Evolutionary conservation across 2,329 filamentous ascomycete genomes (phyloP).

Genomic region (Intubia oerlemansii): DNA sequence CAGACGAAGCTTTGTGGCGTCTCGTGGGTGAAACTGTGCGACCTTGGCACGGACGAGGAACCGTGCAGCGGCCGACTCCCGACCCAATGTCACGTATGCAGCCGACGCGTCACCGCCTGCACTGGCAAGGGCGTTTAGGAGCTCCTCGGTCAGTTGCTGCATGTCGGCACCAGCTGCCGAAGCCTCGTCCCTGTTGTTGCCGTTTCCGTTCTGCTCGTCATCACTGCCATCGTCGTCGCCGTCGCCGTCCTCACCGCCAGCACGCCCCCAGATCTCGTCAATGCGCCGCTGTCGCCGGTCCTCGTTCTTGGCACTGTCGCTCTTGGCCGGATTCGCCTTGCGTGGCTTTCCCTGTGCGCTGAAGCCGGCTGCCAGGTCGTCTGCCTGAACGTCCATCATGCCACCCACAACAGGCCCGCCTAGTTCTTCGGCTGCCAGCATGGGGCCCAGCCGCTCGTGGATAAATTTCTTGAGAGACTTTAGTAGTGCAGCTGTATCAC

Average conservation of each 20-base stretch:
- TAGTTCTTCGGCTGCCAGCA: conserved; percentile 66
- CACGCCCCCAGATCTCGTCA: conserved; percentile 38
- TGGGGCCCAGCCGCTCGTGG: conserved; percentile 43
- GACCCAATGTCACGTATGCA: conserved; percentile 34
- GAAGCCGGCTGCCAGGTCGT: conserved; percentile 38
- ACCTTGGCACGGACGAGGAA: conserved; percentile 45
- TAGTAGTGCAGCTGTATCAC: conserved; percentile 37
- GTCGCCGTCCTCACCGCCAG: background rate
- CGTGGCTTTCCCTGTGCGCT: conserved; percentile 31
- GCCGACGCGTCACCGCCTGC: conserved; percentile 31
- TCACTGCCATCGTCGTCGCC: background rate
- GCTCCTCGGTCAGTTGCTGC: conserved; percentile 34
- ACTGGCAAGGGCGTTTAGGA: conserved; percentile 35
- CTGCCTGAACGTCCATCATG: conserved; percentile 38
- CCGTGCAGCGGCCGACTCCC: conserved; percentile 39
- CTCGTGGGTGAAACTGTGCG: conserved; percentile 42
- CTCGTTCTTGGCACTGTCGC: conserved; percentile 14
- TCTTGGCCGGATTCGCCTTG: conserved; percentile 24
- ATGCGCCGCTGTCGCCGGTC: conserved; percentile 38
- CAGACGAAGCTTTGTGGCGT: conserved; percentile 35
- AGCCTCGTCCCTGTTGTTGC: conserved; percentile 20
- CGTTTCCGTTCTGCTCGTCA: conserved; percentile 1
- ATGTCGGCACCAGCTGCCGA: conserved; percentile 33
- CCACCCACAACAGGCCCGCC: conserved; percentile 69
- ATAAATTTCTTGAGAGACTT: conserved; percentile 49